Base-by-base conservation (phyloP, 768 basidiomycete species). In the Rhodotorula kratochvilovae region DNA sequence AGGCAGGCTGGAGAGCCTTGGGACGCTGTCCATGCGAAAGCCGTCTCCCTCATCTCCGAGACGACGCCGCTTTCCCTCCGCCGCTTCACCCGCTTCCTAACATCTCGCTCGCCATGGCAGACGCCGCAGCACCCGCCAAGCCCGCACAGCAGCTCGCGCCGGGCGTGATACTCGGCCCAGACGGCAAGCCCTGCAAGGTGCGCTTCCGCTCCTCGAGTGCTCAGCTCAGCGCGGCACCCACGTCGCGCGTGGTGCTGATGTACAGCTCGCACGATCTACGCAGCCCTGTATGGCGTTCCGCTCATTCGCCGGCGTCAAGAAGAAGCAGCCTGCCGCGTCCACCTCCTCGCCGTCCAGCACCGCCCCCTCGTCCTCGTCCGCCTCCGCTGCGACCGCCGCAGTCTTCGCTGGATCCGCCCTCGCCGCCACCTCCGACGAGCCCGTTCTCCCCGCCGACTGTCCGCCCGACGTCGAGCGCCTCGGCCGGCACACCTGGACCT, bases 151-250 rank as follows among this genome's bases (percentile, higher is more conserved):
- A 48, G 46, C 48, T 59, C 10, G 27, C 70, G 27, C 72, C 76
- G 5, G 77, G 77, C 6, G 70, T 92, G 84, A 86, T 94, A 66
- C 82, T 98, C 74, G 93, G 91, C 2, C 90, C 91, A 21, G 91
- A 97, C 73, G 94, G 95, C 29, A 96, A 93, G 80, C 92, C 91
- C 1, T 97, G 95, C 84, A 95, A 92, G 82, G 87, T 90, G 39
- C 94, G 92, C 56, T 33, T 53, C 46, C 5, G 39, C 16, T 39
- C 50, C 2, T 53, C 31, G 12, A 31, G 31, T 36, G 5, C 15
- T 42, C 31, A 16, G 31, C 31, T 55, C 54, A 29, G 21, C n/a
- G 39, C 31, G 15, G 16, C 31, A 19, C 31, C 31, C 2, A 23
- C 33, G 33, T 16, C 6, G 54, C 16, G 19, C 29, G 16, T 11